phyloP scores from a whole-genome alignment of 768 basidiomycete species.

The Astraeus odoratus region DNA sequence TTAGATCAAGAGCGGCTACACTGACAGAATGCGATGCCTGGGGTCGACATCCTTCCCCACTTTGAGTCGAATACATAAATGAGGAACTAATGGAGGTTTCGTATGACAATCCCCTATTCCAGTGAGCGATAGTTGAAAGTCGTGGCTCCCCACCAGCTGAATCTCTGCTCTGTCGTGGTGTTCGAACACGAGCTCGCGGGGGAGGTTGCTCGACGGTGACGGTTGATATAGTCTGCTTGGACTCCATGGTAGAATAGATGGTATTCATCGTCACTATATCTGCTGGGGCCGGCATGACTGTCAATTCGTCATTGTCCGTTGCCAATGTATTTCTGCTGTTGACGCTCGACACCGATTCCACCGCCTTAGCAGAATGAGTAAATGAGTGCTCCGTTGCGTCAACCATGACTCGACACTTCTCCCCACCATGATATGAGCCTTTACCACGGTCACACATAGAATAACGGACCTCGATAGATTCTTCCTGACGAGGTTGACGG shows the following conservation, averaged over 20 bases:
- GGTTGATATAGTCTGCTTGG: neutral
- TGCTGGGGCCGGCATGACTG: neutral
- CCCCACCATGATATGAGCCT: neutral
- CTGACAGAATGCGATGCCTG: conserved; percentile 29
- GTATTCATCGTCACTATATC: neutral
- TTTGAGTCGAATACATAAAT: conserved; percentile 33
- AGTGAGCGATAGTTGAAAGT: neutral
- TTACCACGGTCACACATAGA: neutral
- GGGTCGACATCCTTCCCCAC: conserved; percentile 29
- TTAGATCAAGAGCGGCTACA: conserved; percentile 30
- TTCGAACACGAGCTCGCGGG: no score
- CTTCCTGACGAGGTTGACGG: neutral
- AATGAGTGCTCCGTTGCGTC: neutral
- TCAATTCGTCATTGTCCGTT: neutral
- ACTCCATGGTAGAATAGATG: neutral
- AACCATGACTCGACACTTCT: neutral
- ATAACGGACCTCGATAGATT: neutral
- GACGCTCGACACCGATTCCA: neutral
- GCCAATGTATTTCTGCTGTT: neutral
- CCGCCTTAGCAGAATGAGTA: neutral
- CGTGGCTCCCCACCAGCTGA: neutral
- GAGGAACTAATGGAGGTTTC: conserved; percentile 27
- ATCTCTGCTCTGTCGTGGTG: neutral
- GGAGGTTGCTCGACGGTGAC: neutral
- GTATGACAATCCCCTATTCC: conserved; percentile 3